A percentile compares a stretch with the other conserved stretches of the same genome.
phyloP scores from a whole-genome alignment of 805 yeast genomes.

The Ogataea corticis region DNA sequence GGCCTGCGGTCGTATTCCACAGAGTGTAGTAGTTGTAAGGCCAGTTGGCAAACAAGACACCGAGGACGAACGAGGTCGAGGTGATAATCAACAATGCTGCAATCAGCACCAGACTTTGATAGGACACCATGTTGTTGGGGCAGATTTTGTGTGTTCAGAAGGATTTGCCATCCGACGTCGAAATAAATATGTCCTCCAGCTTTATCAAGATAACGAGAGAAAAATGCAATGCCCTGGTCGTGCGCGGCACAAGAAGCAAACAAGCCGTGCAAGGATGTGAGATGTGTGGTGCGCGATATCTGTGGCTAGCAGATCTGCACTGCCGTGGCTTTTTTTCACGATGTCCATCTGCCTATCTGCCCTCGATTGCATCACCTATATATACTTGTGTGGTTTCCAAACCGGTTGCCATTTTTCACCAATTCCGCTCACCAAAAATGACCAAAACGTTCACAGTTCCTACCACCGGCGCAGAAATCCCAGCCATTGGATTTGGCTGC shows the following conservation, averaged over 20 bases:
- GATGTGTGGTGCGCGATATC: no score
- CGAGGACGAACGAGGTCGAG: constrained; percentile 74
- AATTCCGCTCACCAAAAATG: not conserved
- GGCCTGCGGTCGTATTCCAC: constrained; percentile 56
- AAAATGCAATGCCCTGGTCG: no score
- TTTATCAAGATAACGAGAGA: not conserved
- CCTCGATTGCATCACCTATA: no score
- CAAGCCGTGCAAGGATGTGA: no score
- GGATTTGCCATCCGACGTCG: no score
- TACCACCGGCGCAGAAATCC: constrained; percentile 14
- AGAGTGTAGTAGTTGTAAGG: constrained; percentile 79
- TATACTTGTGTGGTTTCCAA: no score
- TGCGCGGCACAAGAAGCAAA: no score
- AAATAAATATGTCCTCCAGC: not conserved
- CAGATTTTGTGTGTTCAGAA: no score
- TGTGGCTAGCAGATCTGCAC: not conserved
- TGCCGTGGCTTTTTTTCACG: not conserved
- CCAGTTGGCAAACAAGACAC: constrained; percentile 74
- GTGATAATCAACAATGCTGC: constrained; percentile 29
- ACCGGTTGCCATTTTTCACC: not conserved
- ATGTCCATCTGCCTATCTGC: no score
- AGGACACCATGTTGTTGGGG: constrained; percentile 2
- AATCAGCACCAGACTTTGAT: constrained; percentile 32
- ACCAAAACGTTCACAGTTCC: constrained; percentile 3
- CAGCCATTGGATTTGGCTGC: constrained; percentile 44